Conservation (phyloP, 2,329 filamentous ascomycete genomes). For the Fonsecaea monophora region DNA sequence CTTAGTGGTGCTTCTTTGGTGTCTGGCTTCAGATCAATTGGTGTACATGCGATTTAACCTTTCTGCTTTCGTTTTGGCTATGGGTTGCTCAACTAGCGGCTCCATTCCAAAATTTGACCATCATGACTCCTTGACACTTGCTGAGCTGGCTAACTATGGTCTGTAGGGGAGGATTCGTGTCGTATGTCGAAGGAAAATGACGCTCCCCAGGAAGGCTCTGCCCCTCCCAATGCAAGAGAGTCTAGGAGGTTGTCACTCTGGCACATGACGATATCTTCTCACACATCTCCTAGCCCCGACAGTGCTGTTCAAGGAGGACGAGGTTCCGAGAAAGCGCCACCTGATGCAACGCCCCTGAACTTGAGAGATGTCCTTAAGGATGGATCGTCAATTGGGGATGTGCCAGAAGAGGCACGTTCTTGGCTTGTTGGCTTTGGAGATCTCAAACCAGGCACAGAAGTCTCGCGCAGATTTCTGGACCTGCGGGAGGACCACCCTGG, state of each 20-base stretch:
- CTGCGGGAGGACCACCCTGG: constrained; percentile 23
- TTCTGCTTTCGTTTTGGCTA: neutral
- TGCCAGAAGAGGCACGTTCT: constrained; percentile 32
- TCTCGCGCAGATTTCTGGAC: constrained; percentile 32
- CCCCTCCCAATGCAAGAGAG: constrained; percentile 24
- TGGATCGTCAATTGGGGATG: constrained; percentile 21
- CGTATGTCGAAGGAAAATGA: constrained; percentile 38
- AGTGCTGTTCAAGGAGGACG: constrained; percentile 15
- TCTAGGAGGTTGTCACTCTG: constrained; percentile 26
- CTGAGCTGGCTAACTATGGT: constrained; percentile 19
- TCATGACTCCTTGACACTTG: neutral
- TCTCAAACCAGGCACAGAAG: constrained; percentile 35
- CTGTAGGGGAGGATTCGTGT: constrained; percentile 24
- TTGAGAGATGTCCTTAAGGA: constrained; percentile 25
- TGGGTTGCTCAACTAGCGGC: neutral
- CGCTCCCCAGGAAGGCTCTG: constrained; percentile 28
- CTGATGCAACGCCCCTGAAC: constrained; percentile 9
- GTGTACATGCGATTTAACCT: neutral
- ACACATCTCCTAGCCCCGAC: constrained; percentile 25
- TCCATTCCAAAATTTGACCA: neutral
- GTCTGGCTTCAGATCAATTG: neutral
- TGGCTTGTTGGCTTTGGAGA: constrained; percentile 36
- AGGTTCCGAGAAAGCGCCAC: constrained; percentile 19
- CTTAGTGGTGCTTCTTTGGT: neutral
- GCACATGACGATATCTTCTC: constrained; percentile 23